Conservation (phyloP, 306 rosid species). For the Ziziphus jujuba region DNA sequence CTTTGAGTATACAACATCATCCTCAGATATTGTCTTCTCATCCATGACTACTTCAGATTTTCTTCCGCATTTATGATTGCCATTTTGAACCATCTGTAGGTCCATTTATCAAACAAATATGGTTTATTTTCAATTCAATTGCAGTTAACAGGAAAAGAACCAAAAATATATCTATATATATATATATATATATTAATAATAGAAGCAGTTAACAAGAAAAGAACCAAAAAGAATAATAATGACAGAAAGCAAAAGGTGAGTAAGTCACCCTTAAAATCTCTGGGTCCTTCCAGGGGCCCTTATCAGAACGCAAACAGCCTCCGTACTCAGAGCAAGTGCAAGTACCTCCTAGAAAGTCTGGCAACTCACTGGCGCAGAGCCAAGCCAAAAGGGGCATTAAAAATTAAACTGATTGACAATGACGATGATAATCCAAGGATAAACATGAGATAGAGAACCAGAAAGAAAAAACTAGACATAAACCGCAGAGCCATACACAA, state of each 20-base stretch:
- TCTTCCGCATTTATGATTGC: conserved; percentile 64
- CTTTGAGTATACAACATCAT: conserved; percentile 27
- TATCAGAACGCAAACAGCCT: conserved; percentile 87
- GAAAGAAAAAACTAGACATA: too few species aligned
- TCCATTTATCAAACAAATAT: conserved; percentile 21
- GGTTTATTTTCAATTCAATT: conserved; percentile 10
- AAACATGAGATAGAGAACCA: neutral
- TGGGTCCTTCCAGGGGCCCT: conserved; percentile 90
- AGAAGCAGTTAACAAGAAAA: neutral
- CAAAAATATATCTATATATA: too few species aligned
- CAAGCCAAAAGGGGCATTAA: neutral
- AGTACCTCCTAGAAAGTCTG: conserved; percentile 83
- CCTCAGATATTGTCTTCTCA: conserved; percentile 48
- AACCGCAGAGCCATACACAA: too few species aligned
- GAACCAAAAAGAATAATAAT: too few species aligned
- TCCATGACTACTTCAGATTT: conserved; percentile 22
- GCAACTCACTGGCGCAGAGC: conserved; percentile 68
- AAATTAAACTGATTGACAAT: neutral
- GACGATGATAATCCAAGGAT: neutral
- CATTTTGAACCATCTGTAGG: conserved; percentile 79
- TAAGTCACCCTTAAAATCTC: conserved; percentile 52
- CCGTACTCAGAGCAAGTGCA: conserved; percentile 84
- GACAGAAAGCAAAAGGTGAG: neutral
- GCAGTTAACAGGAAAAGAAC: conserved; percentile 7
- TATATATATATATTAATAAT: neutral